Conservation (phyloP, 495 filamentous ascomycete genomes). For the Haplographium delicatum region DNA sequence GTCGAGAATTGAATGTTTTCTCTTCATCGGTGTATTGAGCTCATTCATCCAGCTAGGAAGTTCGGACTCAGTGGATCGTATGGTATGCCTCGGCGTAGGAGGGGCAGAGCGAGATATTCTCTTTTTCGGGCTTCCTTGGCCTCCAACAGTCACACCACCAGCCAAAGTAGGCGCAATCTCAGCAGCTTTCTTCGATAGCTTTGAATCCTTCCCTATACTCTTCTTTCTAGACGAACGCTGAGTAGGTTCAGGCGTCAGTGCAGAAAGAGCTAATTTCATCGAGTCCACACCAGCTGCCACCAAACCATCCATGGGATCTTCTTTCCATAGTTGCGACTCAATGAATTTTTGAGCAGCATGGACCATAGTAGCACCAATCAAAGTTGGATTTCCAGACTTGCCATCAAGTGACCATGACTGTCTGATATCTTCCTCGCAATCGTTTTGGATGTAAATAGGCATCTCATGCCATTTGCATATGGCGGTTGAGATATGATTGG, state of each 20-base stretch:
- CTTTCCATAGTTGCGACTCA: slow-evolving; percentile 41
- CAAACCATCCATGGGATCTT: slow-evolving; percentile 14
- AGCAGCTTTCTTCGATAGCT: slow-evolving; percentile 1
- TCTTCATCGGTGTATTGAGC: neutral
- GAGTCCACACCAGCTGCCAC: neutral
- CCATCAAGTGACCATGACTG: slow-evolving; percentile 60
- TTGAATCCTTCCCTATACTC: neutral
- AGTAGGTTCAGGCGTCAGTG: neutral
- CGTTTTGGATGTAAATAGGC: slow-evolving; percentile 61
- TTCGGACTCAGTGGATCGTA: neutral
- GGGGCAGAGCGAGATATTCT: neutral
- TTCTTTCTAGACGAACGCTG: too few relatives aligned
- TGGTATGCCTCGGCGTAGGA: neutral
- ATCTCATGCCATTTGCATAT: slow-evolving; percentile 70
- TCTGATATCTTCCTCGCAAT: slow-evolving; percentile 50
- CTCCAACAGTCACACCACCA: slow-evolving; percentile 12
- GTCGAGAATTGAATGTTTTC: neutral
- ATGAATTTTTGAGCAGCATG: slow-evolving; percentile 54
- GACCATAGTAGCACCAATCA: slow-evolving; percentile 44
- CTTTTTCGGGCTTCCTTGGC: slow-evolving; percentile 2
- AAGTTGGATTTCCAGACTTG: slow-evolving; percentile 20
- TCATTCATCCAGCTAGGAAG: neutral
- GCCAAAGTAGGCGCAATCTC: slow-evolving; percentile 8
- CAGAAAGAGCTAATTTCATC: neutral
- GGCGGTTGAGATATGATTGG: slow-evolving; percentile 55